These are phyloP conservation scores for Lecanicillium sp. DNA, from an alignment of 2,329 filamentous ascomycete genomes.

Conservation along the genomic window DNA sequence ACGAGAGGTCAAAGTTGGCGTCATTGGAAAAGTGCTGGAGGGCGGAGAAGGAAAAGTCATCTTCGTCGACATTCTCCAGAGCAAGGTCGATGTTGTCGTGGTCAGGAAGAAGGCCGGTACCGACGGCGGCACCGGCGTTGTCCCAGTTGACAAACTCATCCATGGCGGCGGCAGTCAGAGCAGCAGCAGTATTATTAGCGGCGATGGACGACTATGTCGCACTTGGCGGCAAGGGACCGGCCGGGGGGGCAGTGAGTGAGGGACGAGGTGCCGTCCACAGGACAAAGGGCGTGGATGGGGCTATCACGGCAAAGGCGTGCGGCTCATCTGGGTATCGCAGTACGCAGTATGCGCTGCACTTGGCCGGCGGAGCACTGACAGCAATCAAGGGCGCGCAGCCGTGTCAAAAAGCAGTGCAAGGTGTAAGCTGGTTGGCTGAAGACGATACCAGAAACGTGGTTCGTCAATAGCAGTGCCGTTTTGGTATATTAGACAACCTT, in stretches of 20 bases:
- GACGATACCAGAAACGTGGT: neutral
- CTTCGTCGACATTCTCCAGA: conserved; percentile 47
- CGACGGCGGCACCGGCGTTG: conserved; percentile 32
- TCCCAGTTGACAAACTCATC: conserved; percentile 61
- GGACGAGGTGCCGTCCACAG: neutral
- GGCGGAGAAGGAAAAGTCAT: conserved; percentile 53
- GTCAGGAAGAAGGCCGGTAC: conserved; percentile 19
- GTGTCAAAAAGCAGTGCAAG: conserved; percentile 1
- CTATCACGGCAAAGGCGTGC: conserved; percentile 16
- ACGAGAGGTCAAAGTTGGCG: conserved; percentile 23
- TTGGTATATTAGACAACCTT: neutral
- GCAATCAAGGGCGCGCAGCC: conserved; percentile 4
- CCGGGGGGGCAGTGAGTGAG: neutral
- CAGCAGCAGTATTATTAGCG: neutral
- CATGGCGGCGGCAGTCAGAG: conserved; percentile 35
- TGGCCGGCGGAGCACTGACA: conserved; percentile 8
- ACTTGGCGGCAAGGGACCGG: neutral
- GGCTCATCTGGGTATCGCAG: conserved; percentile 10
- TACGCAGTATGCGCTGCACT: neutral
- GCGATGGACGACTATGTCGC: conserved; percentile 1
- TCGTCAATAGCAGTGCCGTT: neutral
- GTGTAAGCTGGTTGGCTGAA: conserved; percentile 4
- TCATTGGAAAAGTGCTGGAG: conserved; percentile 47
- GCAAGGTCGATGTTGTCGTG: conserved; percentile 41
- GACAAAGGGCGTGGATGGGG: conserved; percentile 7